Evolutionary conservation across 1,284 basidiomycete genomes (phyloP).

Genomic region (Lignosus rhinocerotis): DNA sequence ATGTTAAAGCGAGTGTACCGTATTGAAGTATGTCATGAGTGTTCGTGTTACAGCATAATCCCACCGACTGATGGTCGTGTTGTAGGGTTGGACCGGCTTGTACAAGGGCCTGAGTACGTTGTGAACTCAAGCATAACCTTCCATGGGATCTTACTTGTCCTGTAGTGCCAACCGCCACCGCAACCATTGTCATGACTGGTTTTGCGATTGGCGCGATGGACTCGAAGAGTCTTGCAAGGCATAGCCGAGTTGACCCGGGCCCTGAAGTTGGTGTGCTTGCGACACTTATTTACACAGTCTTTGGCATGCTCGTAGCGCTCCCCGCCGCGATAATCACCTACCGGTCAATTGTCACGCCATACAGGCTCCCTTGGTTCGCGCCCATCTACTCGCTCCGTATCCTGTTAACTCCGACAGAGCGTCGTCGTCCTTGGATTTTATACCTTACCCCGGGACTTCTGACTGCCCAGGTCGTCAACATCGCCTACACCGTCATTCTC

Average conservation of each 20-base stretch:
- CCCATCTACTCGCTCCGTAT: slow-evolving; percentile 65
- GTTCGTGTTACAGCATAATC: not conserved
- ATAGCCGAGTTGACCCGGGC: slow-evolving; percentile 61
- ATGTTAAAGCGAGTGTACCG: slow-evolving; percentile 76
- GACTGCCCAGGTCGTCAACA: slow-evolving; percentile 64
- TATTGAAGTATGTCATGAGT: slow-evolving; percentile 58
- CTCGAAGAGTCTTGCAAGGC: slow-evolving; percentile 52
- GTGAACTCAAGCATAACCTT: not conserved
- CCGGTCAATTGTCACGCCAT: slow-evolving; percentile 86
- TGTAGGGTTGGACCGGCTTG: slow-evolving; percentile 72
- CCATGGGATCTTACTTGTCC: not conserved
- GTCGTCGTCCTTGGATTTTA: slow-evolving; percentile 75
- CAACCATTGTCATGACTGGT: slow-evolving; percentile 57
- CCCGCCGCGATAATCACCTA: slow-evolving; percentile 81
- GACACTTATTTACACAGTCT: slow-evolving; percentile 59
- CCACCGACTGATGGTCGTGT: slow-evolving; percentile 6
- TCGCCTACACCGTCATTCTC: slow-evolving; percentile 68
- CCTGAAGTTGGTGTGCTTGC: slow-evolving; percentile 71
- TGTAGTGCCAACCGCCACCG: slow-evolving; percentile 72
- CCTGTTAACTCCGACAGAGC: slow-evolving; percentile 82
- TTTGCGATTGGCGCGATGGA: slow-evolving; percentile 60
- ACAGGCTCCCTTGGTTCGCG: slow-evolving; percentile 71
- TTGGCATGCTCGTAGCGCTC: slow-evolving; percentile 76
- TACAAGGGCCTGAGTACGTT: slow-evolving; percentile 83
- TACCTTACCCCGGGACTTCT: slow-evolving; percentile 86